Conservation (phyloP, 106 monocot genomes). For the Agapanthus africanus region DNA sequence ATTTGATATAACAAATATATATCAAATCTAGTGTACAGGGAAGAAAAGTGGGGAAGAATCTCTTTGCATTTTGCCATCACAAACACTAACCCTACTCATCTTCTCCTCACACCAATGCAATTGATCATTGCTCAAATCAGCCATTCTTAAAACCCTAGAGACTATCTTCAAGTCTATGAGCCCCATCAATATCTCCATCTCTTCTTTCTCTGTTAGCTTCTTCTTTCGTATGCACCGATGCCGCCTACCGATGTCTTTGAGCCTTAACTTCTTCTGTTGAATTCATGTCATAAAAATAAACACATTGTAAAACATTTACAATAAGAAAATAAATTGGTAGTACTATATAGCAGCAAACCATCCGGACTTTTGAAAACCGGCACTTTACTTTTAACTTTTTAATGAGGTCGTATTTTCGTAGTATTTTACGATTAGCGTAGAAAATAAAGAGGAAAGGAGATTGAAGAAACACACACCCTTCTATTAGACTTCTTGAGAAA, state of each 20-base stretch:
- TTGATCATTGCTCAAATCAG: constrained; percentile 55
- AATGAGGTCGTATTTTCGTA: too few species aligned
- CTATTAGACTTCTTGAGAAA: constrained; percentile 63
- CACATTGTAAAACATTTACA: too few species aligned
- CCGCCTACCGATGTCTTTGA: constrained; percentile 54
- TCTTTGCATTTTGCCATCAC: constrained; percentile 59
- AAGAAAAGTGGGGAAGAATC: constrained; percentile 82
- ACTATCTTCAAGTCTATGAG: constrained; percentile 85
- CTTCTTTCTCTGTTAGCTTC: constrained; percentile 41
- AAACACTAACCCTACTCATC: constrained; percentile 75
- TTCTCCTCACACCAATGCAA: constrained; percentile 95
- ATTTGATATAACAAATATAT: neutral
- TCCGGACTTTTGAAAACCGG: too few species aligned
- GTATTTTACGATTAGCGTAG: too few species aligned
- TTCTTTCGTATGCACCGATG: constrained; percentile 39
- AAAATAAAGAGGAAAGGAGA: neutral
- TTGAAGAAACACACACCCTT: constrained; percentile 33
- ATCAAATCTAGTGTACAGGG: constrained; percentile 31
- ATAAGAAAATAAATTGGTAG: too few species aligned
- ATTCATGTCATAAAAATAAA: too few species aligned
- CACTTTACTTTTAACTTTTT: too few species aligned
- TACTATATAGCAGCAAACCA: too few species aligned
- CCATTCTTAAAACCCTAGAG: constrained; percentile 74
- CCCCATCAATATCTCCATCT: constrained; percentile 74
- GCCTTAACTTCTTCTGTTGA: constrained; percentile 65